Evolutionary conservation across 2,329 filamentous ascomycete species (phyloP).

Genomic region (Fusarium temperatum): DNA sequence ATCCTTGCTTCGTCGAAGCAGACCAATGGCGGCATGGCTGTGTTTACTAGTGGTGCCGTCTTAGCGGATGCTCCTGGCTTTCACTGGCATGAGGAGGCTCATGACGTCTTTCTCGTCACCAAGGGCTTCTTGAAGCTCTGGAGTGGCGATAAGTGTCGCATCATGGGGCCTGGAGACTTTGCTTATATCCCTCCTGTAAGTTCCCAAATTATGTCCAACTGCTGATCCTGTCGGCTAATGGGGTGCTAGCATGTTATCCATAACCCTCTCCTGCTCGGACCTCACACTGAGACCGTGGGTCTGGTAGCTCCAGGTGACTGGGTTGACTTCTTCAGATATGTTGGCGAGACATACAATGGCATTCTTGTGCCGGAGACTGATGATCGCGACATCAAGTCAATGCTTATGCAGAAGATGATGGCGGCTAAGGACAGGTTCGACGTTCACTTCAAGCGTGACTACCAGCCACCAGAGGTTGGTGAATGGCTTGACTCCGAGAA

Average conservation of each 20-base stretch:
- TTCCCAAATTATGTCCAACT: not conserved
- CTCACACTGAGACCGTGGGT: slow-evolving; percentile 63
- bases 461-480: slow-evolving; percentile 54
- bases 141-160: slow-evolving; percentile 64
- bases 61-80: slow-evolving; percentile 60
- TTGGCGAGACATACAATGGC: slow-evolving; percentile 61
- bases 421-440: slow-evolving; percentile 62
- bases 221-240: not conserved
- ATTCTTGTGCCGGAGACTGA: slow-evolving; percentile 61
- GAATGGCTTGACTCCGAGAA: slow-evolving; percentile 55
- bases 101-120: slow-evolving; percentile 65
- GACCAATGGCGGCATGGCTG: slow-evolving; percentile 59
- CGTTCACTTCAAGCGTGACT: slow-evolving; percentile 61
- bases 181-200: slow-evolving; percentile 64
- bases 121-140: slow-evolving; percentile 66
- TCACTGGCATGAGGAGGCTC: slow-evolving; percentile 65
- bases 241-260: slow-evolving; percentile 57
- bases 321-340: slow-evolving; percentile 68
- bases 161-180: slow-evolving; percentile 65
- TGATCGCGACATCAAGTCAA: slow-evolving; percentile 58
- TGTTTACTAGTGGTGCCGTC: slow-evolving; percentile 59
- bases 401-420: slow-evolving; percentile 64
- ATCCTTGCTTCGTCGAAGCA: slow-evolving; percentile 62
- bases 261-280: slow-evolving; percentile 63
- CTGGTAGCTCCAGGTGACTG: slow-evolving; percentile 66